Conservation (phyloP, 1,284 basidiomycete genomes). For the Papiliotrema laurentii region DNA sequence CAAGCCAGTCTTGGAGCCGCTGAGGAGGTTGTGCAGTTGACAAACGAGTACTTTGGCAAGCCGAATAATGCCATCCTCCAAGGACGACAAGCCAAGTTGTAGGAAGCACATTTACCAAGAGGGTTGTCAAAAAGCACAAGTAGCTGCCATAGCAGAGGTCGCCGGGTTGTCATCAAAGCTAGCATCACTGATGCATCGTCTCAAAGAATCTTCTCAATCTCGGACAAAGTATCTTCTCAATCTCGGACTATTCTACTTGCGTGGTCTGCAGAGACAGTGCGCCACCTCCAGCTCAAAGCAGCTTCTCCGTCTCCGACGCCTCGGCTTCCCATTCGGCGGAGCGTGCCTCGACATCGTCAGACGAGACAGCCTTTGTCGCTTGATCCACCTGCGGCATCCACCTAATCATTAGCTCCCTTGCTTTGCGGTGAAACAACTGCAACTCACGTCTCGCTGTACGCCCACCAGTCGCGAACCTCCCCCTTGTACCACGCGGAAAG, state of each 20-base stretch:
- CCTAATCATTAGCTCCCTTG: not conserved
- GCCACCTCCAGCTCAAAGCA: too few species aligned
- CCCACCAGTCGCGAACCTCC: not conserved
- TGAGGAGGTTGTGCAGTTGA: not conserved
- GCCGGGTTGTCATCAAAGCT: too few species aligned
- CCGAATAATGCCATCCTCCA: too few species aligned
- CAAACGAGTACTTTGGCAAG: not conserved
- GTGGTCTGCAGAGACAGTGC: too few species aligned
- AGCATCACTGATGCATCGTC: too few species aligned
- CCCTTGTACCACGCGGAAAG: not conserved
- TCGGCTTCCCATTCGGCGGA: not conserved
- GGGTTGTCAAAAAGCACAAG: too few species aligned
- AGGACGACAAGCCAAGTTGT: not conserved
- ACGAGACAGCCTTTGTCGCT: not conserved
- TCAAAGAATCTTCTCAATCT: too few species aligned
- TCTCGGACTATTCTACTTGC: too few species aligned
- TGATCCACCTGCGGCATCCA: not conserved
- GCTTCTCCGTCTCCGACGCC: too few species aligned
- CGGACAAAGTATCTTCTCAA: too few species aligned
- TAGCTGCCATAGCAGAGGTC: too few species aligned
- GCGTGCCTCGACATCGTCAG: not conserved
- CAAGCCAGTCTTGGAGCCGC: constrained; percentile 1
- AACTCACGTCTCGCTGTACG: constrained; percentile 1
- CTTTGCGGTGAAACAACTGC: not conserved
- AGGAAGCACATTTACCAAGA: not conserved